A percentile compares a stretch with the other conserved stretches of the same genome.
Evolutionary conservation across 1,284 basidiomycete species (phyloP).

Genomic region (Cutaneotrichosporon cavernicola): DNA sequence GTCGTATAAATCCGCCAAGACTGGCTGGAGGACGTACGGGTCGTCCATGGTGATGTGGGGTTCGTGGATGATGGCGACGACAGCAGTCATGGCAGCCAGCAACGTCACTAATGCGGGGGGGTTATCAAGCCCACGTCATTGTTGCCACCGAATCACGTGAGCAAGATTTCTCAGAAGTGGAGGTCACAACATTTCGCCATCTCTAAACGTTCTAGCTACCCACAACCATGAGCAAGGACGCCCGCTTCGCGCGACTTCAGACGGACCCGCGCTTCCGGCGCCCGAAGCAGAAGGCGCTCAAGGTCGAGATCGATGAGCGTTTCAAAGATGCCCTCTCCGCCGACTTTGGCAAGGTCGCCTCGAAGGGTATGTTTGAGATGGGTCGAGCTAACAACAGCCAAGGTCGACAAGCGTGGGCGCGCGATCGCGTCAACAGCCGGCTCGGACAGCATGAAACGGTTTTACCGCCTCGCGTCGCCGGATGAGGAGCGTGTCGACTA

Average conservation of each 20-base stretch:
- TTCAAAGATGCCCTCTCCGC: constrained; percentile 75
- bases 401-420: constrained; percentile 91
- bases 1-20: constrained; percentile 44
- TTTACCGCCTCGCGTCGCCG: constrained; percentile 66
- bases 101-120: constrained; percentile 18
- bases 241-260: constrained; percentile 80
- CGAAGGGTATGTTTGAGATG: constrained; percentile 32
- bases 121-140: constrained; percentile 12
- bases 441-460: constrained; percentile 72
- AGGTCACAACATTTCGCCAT: neutral
- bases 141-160: constrained; percentile 12
- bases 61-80: neutral
- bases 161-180: constrained; percentile 9
- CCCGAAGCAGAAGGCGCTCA: constrained; percentile 73
- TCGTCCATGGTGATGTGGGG: constrained; percentile 3
- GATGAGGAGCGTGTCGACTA: constrained; percentile 63
- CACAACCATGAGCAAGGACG: constrained; percentile 55
- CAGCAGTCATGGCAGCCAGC: neutral
- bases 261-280: constrained; percentile 90
- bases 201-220: neutral
- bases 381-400: constrained; percentile 52
- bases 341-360: constrained; percentile 49
- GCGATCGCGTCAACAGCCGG: constrained; percentile 67
- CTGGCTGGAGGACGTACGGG: constrained; percentile 44
- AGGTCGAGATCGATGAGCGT: constrained; percentile 89